Evolutionary conservation across 2,329 filamentous ascomycete genomes (phyloP), one percentile per base, ranked within the genome.

Genomic region (Colletotrichum sp.): DNA sequence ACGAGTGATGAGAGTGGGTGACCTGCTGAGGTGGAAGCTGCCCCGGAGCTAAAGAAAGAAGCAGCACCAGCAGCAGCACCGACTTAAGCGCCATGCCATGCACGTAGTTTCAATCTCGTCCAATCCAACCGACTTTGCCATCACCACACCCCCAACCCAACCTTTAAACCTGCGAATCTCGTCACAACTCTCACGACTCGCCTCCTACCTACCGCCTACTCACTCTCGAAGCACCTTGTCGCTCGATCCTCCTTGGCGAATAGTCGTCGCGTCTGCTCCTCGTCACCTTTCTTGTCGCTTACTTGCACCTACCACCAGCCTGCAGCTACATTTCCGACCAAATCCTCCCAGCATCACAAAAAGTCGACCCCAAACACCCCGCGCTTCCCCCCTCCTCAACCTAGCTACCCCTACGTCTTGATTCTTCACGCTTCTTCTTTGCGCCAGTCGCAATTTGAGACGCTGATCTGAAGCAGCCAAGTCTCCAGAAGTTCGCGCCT

Each of bases 21-120:
- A 52, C 44, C 44, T 52, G 44, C 44, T 52, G 44, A 52, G 44
- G 44, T 52, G 44, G 44, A 52, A 22, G 44, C 27, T 59, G 55
- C 27, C 55, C 55, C 22, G 3, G 25, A 59, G 64, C 71, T 65
- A 74, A 59, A 74, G 72, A 52, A 65, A 69, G 59, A 29, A 34
- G 25, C 44, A 76, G 22, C 52, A 67, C 44, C 64, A 55, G 19
- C 64, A 19, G 16, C 39, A 67, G 34, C 57, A 74, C 44, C 44
- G 22, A 19, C 72, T 77, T 77, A 77, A 77, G 75, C 75, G 75
- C 75, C 75, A 63, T 52, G 44, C 44, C 44, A 75, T 77, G 61
- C 66, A 71, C 75, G 71, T 39, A 62, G 75, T 65, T 71, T 71
- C 71, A 57, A 44, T 65, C 25, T 52, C 73, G 4, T 32, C 30